phyloP scores from a whole-genome alignment of 116 monocot species.

The Trichopus zeylanicus region DNA sequence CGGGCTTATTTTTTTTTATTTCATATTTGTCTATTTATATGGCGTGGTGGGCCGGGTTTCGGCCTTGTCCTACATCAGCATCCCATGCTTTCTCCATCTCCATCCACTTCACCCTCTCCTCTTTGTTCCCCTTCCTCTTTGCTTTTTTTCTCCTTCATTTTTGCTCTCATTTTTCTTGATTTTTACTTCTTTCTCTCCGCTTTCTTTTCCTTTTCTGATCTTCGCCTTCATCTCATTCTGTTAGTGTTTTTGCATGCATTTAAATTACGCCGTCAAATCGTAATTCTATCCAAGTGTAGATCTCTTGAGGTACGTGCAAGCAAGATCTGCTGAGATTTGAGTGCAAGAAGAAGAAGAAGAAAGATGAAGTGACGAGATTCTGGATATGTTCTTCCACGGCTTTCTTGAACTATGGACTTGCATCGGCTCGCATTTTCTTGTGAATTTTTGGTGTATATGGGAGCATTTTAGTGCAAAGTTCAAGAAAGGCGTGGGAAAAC shows the following conservation, averaged over 20 bases:
- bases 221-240: neutral
- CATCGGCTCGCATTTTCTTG: neutral
- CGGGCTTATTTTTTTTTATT: neutral
- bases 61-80: too few relatives aligned
- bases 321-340: neutral
- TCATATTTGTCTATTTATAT: too few relatives aligned
- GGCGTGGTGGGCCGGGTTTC: too few relatives aligned
- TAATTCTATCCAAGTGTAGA: too few relatives aligned
- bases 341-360: neutral
- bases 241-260: too few relatives aligned
- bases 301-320: neutral
- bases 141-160: neutral
- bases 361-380: slow-evolving; percentile 27
- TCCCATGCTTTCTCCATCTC: slow-evolving; percentile 1
- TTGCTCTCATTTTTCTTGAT: neutral
- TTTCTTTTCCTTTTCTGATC: neutral
- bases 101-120: neutral
- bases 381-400: slow-evolving; percentile 44
- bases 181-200: neutral
- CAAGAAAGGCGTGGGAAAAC: slow-evolving; percentile 56
- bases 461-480: slow-evolving; percentile 26
- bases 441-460: neutral
- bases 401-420: slow-evolving; percentile 48
- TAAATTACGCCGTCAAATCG: too few relatives aligned
- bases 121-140: neutral